Evolutionary conservation across 257 asterid species (phyloP).

Genomic region (Jaltomata sinuosa): DNA sequence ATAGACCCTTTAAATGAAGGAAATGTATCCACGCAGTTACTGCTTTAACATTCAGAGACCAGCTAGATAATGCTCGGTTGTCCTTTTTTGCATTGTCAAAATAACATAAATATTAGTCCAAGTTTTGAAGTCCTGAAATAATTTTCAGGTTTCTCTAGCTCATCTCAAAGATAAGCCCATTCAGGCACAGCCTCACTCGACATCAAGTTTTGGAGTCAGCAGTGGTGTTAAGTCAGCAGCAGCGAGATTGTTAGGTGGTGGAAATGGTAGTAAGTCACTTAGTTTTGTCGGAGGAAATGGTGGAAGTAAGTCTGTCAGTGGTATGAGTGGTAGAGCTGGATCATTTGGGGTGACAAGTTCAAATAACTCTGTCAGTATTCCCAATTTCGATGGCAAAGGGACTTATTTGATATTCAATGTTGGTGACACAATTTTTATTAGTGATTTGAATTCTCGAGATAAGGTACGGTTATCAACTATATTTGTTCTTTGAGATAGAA

Average conservation of each 20-base stretch:
- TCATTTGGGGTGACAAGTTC: constrained; percentile 76
- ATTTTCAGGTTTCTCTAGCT: constrained; percentile 78
- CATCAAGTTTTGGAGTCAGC: constrained; percentile 68
- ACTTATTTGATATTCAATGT: constrained; percentile 90
- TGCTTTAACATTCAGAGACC: not conserved
- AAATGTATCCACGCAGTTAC: not conserved
- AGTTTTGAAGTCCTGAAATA: not conserved
- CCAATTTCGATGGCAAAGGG: constrained; percentile 92
- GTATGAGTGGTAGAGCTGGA: constrained; percentile 64
- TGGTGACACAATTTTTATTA: constrained; percentile 83
- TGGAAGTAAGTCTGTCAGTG: constrained; percentile 58
- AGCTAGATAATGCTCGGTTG: not conserved
- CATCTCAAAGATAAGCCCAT: constrained; percentile 88
- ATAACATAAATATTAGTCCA: not conserved
- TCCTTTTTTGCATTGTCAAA: not conserved
- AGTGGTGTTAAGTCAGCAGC: constrained; percentile 98
- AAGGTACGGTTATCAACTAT: constrained; percentile 51
- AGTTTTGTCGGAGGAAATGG: constrained; percentile 98
- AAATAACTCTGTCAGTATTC: constrained; percentile 46
- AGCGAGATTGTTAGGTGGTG: constrained; percentile 76
- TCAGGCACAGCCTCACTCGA: constrained; percentile 50
- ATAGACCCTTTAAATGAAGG: not conserved
- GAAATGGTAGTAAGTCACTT: constrained; percentile 89
- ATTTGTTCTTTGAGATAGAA: not conserved
- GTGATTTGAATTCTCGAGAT: constrained; percentile 94